These are phyloP conservation scores for Raphanus sativus DNA, from an alignment of 345 rosid species.

Conservation along the genomic window DNA sequence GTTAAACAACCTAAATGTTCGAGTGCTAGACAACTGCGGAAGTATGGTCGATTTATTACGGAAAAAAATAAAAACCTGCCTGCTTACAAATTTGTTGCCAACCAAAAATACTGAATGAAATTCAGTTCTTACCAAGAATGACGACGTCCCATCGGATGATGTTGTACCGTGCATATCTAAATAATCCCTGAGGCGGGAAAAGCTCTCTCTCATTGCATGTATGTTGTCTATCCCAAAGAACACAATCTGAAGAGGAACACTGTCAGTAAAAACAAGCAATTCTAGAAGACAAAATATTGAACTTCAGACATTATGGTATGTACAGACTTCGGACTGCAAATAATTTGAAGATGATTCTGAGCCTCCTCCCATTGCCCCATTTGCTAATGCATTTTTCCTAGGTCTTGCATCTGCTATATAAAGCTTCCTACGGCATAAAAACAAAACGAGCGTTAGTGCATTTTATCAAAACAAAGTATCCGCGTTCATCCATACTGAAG, in stretches of 20 bases:
- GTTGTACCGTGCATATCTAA: slow-evolving; percentile 92
- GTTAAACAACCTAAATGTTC: slow-evolving; percentile 8
- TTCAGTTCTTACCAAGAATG: slow-evolving; percentile 74
- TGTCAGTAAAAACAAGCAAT: slow-evolving; percentile 23
- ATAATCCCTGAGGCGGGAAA: slow-evolving; percentile 92
- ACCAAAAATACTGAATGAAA: not conserved
- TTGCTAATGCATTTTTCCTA: slow-evolving; percentile 95
- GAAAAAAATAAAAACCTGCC: not conserved
- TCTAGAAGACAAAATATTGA: slow-evolving; percentile 19
- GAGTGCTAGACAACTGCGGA: not conserved
- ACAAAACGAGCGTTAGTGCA: slow-evolving; percentile 7
- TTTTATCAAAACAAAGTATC: not conserved
- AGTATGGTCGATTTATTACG: not conserved
- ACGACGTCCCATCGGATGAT: slow-evolving; percentile 95
- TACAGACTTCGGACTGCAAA: slow-evolving; percentile 85
- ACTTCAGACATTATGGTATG: slow-evolving; percentile 32
- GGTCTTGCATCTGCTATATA: slow-evolving; percentile 99
- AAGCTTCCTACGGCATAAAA: slow-evolving; percentile 64
- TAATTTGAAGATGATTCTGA: slow-evolving; percentile 96
- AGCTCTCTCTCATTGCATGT: slow-evolving; percentile 98
- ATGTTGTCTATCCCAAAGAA: slow-evolving; percentile 98
- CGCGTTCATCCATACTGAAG: slow-evolving; percentile 13
- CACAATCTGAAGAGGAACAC: slow-evolving; percentile 59
- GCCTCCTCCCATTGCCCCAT: slow-evolving; percentile 99
- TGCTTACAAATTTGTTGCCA: slow-evolving; percentile 8